Base-by-base conservation (phyloP, 2,329 filamentous ascomycete genomes). In the Botrytis tulipae region DNA sequence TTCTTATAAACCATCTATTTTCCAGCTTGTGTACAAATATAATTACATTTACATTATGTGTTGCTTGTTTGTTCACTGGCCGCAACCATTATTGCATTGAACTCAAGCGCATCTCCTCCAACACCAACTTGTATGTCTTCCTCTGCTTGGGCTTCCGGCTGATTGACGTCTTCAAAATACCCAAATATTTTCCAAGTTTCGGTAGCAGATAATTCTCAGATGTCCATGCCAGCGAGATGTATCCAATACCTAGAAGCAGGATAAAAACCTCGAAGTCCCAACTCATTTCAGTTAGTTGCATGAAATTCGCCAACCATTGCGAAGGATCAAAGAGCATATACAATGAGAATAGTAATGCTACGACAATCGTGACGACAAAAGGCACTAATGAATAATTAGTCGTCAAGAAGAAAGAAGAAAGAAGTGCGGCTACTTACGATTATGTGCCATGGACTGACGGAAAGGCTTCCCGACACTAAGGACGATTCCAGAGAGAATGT, bases 401-500 rank as follows among this genome's bases (percentile, higher is more conserved):
- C 42, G 40, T 62, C 10, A 59, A 25, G 10, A 71, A 46, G n/a
- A 48, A 32, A 44, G 40, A 20, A 61, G 37, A 6, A 40, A 35
- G 35, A 35, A 57, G 54, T 59, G 74, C 59, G 75, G 62, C 60
- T 37, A 85, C 91, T 83, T 82, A 94, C 93, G 89, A 80, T 99
- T 99, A 74, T 92, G 87, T 29, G 85, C 85, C 85, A 94, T 93
- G 25, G 89, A 88, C 78, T 96, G 92, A 71, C 96, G 88, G 84
- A 97, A 99, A 0, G 96, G 96, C 48, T 89, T 90, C 1, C 96
- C 97, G n/a, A 96, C 93, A 78, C 92, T 97, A 44, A 99, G 86
- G 1, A 98, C 92, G 57, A 98, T 87, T 6, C 93, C 96, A 0
- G 94, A 93, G 35, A 98, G 86, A 54, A 97, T 97, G 82, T 99